phyloP scores from a whole-genome alignment of 2,329 filamentous ascomycete genomes.

The Penicillium sp. region DNA sequence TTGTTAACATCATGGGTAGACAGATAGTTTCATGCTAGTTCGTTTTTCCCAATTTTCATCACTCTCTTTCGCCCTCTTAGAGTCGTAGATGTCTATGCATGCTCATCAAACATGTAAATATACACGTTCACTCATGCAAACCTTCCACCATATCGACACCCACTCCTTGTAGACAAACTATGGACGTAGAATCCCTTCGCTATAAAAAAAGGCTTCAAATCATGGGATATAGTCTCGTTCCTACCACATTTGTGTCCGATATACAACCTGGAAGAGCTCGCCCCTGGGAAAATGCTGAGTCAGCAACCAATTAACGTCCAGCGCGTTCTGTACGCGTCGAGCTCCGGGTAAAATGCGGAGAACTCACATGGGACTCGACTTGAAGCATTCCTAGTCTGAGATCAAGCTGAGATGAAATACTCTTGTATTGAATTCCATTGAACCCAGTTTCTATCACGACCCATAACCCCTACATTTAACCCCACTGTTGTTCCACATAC shows the following conservation, averaged over 20 bases:
- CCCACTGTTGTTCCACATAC: background rate
- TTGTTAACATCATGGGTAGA: background rate
- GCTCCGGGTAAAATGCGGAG: slow-evolving; percentile 18
- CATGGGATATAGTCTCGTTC: background rate
- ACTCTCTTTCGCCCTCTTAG: background rate
- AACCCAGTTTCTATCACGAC: background rate
- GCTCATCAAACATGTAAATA: background rate
- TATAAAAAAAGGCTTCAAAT: background rate
- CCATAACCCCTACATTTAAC: background rate
- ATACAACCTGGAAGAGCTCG: background rate
- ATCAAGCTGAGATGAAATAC: background rate
- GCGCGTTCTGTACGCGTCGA: slow-evolving; percentile 31
- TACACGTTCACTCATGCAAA: background rate
- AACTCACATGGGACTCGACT: background rate
- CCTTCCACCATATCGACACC: too few species aligned
- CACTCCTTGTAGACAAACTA: background rate
- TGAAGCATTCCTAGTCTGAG: background rate
- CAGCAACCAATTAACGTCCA: slow-evolving; percentile 21
- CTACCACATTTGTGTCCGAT: background rate
- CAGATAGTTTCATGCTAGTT: background rate
- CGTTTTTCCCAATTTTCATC: background rate
- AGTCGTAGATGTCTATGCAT: background rate
- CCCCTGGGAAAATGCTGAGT: slow-evolving; percentile 7
- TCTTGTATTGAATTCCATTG: background rate
- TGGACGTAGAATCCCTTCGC: background rate